Evolutionary conservation across 225 moss, liverwort and hornwort species (phyloP).

Genomic region (Marchantia paleacea): DNA sequence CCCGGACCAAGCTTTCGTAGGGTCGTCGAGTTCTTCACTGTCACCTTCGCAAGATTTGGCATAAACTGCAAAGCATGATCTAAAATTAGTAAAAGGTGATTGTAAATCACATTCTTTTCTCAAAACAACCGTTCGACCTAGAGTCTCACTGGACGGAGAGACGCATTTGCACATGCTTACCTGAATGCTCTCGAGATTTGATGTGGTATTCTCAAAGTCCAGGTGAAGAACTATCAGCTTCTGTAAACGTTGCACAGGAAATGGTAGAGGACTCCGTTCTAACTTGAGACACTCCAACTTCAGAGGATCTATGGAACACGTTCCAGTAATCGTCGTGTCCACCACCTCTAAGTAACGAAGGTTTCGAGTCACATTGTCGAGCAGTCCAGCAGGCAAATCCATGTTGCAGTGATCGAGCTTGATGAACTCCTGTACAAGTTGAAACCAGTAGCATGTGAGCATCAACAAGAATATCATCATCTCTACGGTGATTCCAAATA

Average conservation of each 20-base stretch:
- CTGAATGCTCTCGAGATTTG: neutral
- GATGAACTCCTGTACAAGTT: neutral
- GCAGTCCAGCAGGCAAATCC: neutral
- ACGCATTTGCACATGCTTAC: neutral
- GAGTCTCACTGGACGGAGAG: neutral
- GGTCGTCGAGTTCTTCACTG: neutral
- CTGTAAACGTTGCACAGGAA: neutral
- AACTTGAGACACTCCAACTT: neutral
- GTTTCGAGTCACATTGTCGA: neutral
- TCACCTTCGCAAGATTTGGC: slow-evolving; percentile 1
- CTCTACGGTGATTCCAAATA: neutral
- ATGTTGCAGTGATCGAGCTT: slow-evolving; percentile 1
- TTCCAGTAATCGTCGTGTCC: neutral
- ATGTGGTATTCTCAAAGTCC: neutral
- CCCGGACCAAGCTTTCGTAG: neutral
- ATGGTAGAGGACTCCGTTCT: neutral
- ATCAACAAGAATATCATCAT: neutral
- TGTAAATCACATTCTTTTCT: neutral
- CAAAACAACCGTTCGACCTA: neutral
- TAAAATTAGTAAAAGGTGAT: neutral
- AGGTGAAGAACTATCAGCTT: neutral
- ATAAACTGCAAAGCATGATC: slow-evolving; percentile 1
- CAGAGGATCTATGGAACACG: neutral
- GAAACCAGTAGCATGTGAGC: too few species aligned
- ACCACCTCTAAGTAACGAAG: neutral